Evolutionary conservation across 768 basidiomycete species (phyloP), one percentile per base, ranked within the genome.

Genomic region (Mycena sanguinolenta): DNA sequence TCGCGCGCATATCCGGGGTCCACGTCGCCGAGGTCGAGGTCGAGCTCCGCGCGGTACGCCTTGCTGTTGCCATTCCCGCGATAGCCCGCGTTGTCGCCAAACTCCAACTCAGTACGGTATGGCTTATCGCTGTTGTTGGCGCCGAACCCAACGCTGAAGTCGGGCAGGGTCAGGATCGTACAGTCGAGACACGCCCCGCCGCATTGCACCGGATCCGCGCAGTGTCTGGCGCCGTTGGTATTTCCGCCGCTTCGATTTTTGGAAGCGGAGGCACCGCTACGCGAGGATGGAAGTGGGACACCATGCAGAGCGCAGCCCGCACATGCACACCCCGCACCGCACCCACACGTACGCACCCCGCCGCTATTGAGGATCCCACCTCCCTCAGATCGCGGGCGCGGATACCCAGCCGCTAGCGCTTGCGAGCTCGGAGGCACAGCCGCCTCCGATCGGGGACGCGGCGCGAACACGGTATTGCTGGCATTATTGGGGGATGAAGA

Each of bases 281-380:
- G 32, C 32, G 32, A 34, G 32, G 32, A 34, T 34, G 78, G 58
- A 76, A 79, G 72, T 4, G 82, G 78, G 28, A 57, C 55, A 8
- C 73, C 87, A 72, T 92, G 90, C 49, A 90, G 83, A 55, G 85
- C 76, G 71, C 91, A 92, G 9, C 91, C 92, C 1, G 90, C 87
- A 72, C 92, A 93, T 23, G 83, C 78, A 76, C 92, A 93, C 3
- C 79, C 80, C 59, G 89, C 86, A 27, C 91, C 91, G 73, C 92
- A 93, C 28, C 84, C 84, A 75, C 92, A 93, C 1, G 83, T 58
- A 0, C 68, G 68, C 55, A 66, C 57, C 19, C 25, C 27, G 34
- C 82, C n/a, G 77, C 72, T 4, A 72, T 72, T 34, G 71, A 63
- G 46, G 75, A 36, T n/a, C 28, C 53, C 53, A 16, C 70, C 65